Conservation (phyloP, 805 yeast species). For the Wickerhamomyces rabaulensis region DNA sequence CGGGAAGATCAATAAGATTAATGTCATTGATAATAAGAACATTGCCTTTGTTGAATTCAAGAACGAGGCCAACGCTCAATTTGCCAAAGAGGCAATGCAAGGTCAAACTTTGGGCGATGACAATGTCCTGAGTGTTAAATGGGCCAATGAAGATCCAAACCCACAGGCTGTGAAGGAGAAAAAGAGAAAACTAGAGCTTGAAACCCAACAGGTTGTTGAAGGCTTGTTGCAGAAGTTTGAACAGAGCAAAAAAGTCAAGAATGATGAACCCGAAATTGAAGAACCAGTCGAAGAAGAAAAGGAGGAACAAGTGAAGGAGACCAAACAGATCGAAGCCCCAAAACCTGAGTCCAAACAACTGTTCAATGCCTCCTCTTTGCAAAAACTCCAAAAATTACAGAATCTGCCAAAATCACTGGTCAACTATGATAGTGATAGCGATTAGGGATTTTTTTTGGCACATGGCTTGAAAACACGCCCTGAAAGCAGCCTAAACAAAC, state of each 20-base stretch:
- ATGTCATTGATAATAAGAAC: slow-evolving; percentile 54
- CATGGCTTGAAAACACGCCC: not conserved
- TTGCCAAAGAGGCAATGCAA: slow-evolving; percentile 93
- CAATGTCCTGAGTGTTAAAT: slow-evolving; percentile 65
- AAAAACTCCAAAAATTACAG: slow-evolving; percentile 5
- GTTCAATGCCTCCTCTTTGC: slow-evolving; percentile 5
- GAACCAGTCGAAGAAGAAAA: slow-evolving; percentile 22
- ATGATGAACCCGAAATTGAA: slow-evolving; percentile 18
- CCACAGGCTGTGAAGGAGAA: slow-evolving; percentile 47
- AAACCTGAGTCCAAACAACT: not conserved
- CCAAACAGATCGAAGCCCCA: slow-evolving; percentile 14
- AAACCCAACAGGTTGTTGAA: slow-evolving; percentile 37
- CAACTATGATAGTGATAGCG: slow-evolving; percentile 5
- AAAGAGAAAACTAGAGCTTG: slow-evolving; percentile 31
- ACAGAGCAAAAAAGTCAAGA: slow-evolving; percentile 13
- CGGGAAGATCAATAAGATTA: slow-evolving; percentile 68
- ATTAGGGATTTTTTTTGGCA: not conserved
- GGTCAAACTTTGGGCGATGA: slow-evolving; percentile 67
- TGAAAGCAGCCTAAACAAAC: not conserved
- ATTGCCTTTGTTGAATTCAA: slow-evolving; percentile 77
- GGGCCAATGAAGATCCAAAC: slow-evolving; percentile 91
- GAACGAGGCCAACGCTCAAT: slow-evolving; percentile 75
- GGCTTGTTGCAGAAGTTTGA: slow-evolving; percentile 33
- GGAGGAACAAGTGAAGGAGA: slow-evolving; percentile 6
- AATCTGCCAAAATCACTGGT: not conserved